Evolutionary conservation across 2,329 filamentous ascomycete species (phyloP).

Genomic region (Talaromyces islandicus): DNA sequence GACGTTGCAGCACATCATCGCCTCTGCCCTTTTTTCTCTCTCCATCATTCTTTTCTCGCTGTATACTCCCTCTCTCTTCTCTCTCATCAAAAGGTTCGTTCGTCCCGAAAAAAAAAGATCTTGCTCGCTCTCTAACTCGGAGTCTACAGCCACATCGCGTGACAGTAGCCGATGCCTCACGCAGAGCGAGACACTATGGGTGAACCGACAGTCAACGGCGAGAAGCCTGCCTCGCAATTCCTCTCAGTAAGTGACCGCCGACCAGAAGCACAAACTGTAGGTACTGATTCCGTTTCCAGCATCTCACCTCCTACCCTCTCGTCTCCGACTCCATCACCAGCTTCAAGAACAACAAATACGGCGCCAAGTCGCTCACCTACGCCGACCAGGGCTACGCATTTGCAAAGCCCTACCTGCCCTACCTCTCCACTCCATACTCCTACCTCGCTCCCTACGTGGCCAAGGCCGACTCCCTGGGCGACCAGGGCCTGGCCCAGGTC

Average conservation of each 20-base stretch:
- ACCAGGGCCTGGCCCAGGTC: constrained; percentile 63
- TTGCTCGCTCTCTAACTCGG: not conserved
- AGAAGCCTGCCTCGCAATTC: constrained; percentile 45
- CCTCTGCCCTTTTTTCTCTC: not conserved
- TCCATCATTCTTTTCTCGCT: too few relatives aligned
- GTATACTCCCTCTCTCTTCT: not conserved
- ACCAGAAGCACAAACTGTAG: not conserved
- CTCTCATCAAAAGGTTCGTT: not conserved
- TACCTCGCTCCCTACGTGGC: constrained; percentile 80
- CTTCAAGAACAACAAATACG: constrained; percentile 76
- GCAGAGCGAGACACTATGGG: constrained; percentile 42
- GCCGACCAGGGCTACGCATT: constrained; percentile 71
- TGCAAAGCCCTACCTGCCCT: constrained; percentile 71
- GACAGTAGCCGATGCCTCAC: constrained; percentile 40
- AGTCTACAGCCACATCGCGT: constrained; percentile 7
- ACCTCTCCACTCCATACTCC: constrained; percentile 70
- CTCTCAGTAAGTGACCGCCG: constrained; percentile 31
- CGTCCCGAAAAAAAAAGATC: too few relatives aligned
- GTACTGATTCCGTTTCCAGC: constrained; percentile 45
- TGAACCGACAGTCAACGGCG: constrained; percentile 46
- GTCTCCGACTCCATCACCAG: constrained; percentile 71
- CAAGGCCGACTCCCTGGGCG: constrained; percentile 72
- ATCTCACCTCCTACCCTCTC: constrained; percentile 77
- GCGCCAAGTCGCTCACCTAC: constrained; percentile 73
- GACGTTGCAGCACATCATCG: constrained; percentile 2